phyloP scores from a whole-genome alignment of 768 basidiomycete genomes.

The Rhodotorula kratochvilovae region DNA sequence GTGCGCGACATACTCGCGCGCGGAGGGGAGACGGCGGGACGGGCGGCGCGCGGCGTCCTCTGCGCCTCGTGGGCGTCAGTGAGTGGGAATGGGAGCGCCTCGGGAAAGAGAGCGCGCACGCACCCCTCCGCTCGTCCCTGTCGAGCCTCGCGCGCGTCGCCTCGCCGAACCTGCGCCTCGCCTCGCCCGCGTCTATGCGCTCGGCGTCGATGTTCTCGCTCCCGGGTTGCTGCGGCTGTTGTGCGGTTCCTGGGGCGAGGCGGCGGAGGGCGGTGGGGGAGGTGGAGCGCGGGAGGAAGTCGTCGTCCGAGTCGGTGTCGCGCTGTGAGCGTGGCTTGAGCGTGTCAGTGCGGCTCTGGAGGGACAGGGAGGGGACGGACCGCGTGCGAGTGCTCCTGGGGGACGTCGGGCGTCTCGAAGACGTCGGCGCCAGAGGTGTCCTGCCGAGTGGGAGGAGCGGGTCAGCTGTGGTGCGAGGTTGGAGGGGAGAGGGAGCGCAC shows the following conservation, averaged over 20 bases:
- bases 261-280: constrained; percentile 4
- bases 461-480: constrained; percentile 12
- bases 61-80: background rate
- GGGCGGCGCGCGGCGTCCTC: background rate
- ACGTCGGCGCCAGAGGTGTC: constrained; percentile 79
- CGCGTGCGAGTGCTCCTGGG: constrained; percentile 52
- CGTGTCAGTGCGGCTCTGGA: background rate
- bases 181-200: constrained; percentile 20
- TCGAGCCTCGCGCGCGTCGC: background rate
- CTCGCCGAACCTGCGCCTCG: constrained; percentile 23
- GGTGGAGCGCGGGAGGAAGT: constrained; percentile 20
- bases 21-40: constrained; percentile 46
- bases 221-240: background rate
- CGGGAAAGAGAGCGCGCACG: background rate
- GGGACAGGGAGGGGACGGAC: constrained; percentile 2
- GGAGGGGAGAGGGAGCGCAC: constrained; percentile 53
- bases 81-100: background rate
- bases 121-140: background rate
- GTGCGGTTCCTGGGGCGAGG: background rate
- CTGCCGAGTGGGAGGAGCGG: constrained; percentile 50
- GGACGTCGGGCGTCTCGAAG: constrained; percentile 80
- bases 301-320: constrained; percentile 41
- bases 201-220: constrained; percentile 21
- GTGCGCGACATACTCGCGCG: constrained; percentile 36
- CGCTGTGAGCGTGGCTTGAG: constrained; percentile 4